Conservation (phyloP, 306 rosid species). For the Begonia loranthoides region DNA sequence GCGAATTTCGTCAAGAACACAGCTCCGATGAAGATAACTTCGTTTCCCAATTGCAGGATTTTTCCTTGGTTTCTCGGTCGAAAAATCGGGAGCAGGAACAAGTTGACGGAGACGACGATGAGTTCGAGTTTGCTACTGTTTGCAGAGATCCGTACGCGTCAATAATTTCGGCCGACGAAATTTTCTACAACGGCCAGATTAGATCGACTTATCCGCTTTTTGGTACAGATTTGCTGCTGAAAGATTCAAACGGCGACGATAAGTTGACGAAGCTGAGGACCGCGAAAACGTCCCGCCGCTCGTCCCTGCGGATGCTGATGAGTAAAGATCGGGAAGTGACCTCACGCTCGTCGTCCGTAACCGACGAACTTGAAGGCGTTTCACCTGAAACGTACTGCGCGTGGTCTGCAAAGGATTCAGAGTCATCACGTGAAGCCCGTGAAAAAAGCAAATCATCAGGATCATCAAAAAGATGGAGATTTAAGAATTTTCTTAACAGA, state of each 20-base stretch:
- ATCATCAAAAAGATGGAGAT: slow-evolving; percentile 61
- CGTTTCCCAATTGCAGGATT: background rate
- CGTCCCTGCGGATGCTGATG: slow-evolving; percentile 57
- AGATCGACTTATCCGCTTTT: slow-evolving; percentile 49
- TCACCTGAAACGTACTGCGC: slow-evolving; percentile 43
- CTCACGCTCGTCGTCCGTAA: slow-evolving; percentile 49
- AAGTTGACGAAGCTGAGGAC: slow-evolving; percentile 5
- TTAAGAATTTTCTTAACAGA: slow-evolving; percentile 37
- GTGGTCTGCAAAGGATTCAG: slow-evolving; percentile 40
- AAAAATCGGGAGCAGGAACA: background rate
- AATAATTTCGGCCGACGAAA: slow-evolving; percentile 66
- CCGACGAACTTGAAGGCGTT: slow-evolving; percentile 38
- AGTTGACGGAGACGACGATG: slow-evolving; percentile 11
- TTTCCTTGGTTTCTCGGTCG: background rate
- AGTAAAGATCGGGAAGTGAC: slow-evolving; percentile 50
- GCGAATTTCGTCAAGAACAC: slow-evolving; percentile 28
- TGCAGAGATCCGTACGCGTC: slow-evolving; percentile 22
- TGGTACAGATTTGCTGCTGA: slow-evolving; percentile 23
- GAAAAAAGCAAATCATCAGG: slow-evolving; percentile 46
- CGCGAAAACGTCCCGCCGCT: slow-evolving; percentile 19
- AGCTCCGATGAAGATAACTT: slow-evolving; percentile 12
- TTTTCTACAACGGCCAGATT: slow-evolving; percentile 77
- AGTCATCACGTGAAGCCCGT: slow-evolving; percentile 7
- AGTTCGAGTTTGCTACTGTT: slow-evolving; percentile 50
- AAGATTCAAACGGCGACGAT: slow-evolving; percentile 1